Percentiles rank a stretch among this genome's conserved stretches.
Evolutionary conservation across 2,329 filamentous ascomycete species (phyloP).

Genomic region (Stachybotrys echinatus): DNA sequence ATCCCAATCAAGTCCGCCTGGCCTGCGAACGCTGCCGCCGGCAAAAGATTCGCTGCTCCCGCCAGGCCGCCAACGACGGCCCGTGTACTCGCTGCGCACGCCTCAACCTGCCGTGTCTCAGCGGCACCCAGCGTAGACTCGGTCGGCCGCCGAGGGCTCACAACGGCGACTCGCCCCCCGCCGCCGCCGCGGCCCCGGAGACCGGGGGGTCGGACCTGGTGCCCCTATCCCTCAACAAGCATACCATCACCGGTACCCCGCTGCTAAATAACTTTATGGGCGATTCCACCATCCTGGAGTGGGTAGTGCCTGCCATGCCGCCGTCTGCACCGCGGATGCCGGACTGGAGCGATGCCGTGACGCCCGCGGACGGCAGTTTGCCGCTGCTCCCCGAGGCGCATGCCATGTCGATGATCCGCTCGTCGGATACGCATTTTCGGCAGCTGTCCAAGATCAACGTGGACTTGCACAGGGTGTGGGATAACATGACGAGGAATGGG

Average conservation of each 20-base stretch:
- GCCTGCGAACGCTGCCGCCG: conserved; percentile 26
- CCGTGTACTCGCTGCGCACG: conserved; percentile 22
- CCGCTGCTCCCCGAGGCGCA: not conserved
- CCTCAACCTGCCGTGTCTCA: conserved; percentile 19
- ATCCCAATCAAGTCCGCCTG: conserved; percentile 25
- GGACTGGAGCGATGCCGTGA: not conserved
- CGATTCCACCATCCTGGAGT: not conserved
- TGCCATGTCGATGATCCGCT: not conserved
- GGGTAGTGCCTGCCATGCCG: not conserved
- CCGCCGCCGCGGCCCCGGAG: not conserved
- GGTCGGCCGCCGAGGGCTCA: conserved; percentile 21
- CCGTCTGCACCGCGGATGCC: not conserved
- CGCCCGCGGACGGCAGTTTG: not conserved
- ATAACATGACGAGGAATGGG: not conserved
- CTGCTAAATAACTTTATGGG: not conserved
- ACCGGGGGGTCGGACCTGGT: not conserved
- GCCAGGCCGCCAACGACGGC: conserved; percentile 10
- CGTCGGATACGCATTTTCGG: not conserved
- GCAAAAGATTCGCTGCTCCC: conserved; percentile 25
- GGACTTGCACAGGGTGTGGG: not conserved
- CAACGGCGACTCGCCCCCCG: conserved; percentile 1
- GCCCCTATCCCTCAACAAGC: too few relatives aligned
- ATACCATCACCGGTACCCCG: too few relatives aligned
- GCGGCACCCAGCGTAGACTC: conserved; percentile 22
- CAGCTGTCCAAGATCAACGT: not conserved